Evolutionary conservation across 2,329 filamentous ascomycete species (phyloP).

Genomic region (Epichloe coenophiala): DNA sequence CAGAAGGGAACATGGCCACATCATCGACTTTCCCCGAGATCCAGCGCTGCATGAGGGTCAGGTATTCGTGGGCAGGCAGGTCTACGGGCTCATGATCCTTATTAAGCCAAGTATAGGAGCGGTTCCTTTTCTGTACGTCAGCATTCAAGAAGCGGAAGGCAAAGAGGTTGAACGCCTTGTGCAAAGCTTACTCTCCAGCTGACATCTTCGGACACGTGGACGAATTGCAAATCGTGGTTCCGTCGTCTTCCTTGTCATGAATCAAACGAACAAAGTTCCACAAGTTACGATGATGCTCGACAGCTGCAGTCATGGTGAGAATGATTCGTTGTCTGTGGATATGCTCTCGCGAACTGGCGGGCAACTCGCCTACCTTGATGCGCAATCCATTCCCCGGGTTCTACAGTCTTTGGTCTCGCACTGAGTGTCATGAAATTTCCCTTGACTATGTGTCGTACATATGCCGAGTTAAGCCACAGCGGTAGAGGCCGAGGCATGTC

Average conservation of each 20-base stretch:
- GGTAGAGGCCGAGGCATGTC: constrained; percentile 45
- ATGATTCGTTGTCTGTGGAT: background rate
- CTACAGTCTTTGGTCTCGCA: constrained; percentile 86
- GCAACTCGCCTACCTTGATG: constrained; percentile 65
- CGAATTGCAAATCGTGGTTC: constrained; percentile 68
- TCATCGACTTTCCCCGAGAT: constrained; percentile 87
- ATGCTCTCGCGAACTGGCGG: background rate
- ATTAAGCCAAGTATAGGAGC: constrained; percentile 94
- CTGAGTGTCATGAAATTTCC: constrained; percentile 96
- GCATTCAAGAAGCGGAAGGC: background rate
- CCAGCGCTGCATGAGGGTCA: constrained; percentile 87
- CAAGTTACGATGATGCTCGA: constrained; percentile 81
- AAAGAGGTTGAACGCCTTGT: background rate
- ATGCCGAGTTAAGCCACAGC: constrained; percentile 62
- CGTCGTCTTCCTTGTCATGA: constrained; percentile 70
- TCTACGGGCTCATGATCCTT: constrained; percentile 58
- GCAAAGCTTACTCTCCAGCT: constrained; percentile 54
- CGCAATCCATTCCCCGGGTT: constrained; percentile 89
- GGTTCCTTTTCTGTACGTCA: constrained; percentile 44
- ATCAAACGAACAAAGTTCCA: constrained; percentile 83
- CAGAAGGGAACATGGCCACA: constrained; percentile 70
- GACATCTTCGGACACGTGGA: constrained; percentile 83
- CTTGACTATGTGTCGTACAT: constrained; percentile 80
- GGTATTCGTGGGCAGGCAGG: constrained; percentile 78
- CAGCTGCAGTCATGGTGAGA: constrained; percentile 39